Evolutionary conservation across 345 rosid genomes (phyloP), one percentile per base, ranked within the genome.

Genomic region (Linum lewisii): DNA sequence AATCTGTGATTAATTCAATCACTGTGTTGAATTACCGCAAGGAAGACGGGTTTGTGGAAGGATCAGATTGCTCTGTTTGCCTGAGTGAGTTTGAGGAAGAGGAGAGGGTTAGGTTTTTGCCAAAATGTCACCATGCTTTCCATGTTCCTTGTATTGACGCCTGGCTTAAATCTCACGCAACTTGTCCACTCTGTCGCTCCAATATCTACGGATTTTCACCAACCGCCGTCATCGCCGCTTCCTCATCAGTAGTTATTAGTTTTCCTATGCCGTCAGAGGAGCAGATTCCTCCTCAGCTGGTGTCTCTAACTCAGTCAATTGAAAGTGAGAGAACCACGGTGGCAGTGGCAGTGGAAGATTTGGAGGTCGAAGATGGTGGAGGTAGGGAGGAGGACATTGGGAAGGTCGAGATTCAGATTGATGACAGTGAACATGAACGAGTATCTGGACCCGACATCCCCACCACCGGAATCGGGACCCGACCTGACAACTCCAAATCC

Each of bases 111-210:
- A 67, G 94, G 64, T 19, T 84, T 22, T 42, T 85, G 76, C 97
- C 95, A 0, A 87, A 84, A 44, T 87, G 97, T 45, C 81, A 66
- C 51, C 98, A 91, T 63, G 95, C 96, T 11, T 91, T 91, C 63
- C 98, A 88, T 66, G 75, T 88, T 5, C 86, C 86, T 23, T 91
- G 96, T 23, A 88, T 88, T 20, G 96, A 91, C 62, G 70, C 94
- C 21, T 91, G 98, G 96, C 69, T 91, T 6, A 85, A 73, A 61
- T 84, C 94, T 52, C 87, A 85, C 68, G 77, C 96, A 7, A 91
- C 73, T 24, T 91, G 98, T 47, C 98, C 96, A 2, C 92, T 91
- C 7, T 91, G 98, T 67, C 94, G 92, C 19, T 78, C 80, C 23
- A 63, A 65, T 64, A 67, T 81, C 29, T 11, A 34, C 38, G 62